These are phyloP conservation scores for Colletotrichum sp. DNA, from an alignment of 2,329 filamentous ascomycete species.

Conservation along the genomic window DNA sequence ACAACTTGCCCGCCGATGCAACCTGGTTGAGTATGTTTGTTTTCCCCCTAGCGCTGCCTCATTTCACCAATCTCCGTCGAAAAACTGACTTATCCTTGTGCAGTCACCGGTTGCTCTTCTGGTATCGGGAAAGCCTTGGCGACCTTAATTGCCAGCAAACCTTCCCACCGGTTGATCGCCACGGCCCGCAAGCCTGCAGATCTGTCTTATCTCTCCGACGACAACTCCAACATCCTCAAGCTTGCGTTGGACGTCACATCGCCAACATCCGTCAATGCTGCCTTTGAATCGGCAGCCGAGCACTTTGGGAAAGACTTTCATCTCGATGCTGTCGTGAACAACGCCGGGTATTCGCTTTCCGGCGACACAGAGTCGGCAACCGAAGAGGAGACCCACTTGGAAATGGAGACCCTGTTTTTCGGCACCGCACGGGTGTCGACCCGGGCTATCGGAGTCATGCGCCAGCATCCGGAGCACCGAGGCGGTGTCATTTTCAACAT, in stretches of 20 bases:
- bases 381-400: conserved; percentile 25
- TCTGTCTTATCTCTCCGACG: conserved; percentile 45
- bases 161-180: conserved; percentile 46
- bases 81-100: not conserved
- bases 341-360: conserved; percentile 32
- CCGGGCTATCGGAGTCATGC: conserved; percentile 40
- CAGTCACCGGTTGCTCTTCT: conserved; percentile 55
- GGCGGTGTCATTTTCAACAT: conserved; percentile 30
- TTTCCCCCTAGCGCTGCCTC: too few relatives aligned
- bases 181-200: conserved; percentile 49
- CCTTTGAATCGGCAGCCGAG: conserved; percentile 34
- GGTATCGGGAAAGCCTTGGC: conserved; percentile 51
- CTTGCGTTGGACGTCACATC: conserved; percentile 54
- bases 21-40: conserved; percentile 41
- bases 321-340: conserved; percentile 38
- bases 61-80: not conserved
- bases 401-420: conserved; percentile 51
- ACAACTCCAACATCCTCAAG: conserved; percentile 44
- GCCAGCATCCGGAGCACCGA: conserved; percentile 28
- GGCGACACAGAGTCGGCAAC: conserved; percentile 33
- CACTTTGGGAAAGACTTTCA: conserved; percentile 34
- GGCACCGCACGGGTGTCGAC: conserved; percentile 43
- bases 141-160: conserved; percentile 38
- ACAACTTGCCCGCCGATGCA: conserved; percentile 38
- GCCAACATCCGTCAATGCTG: conserved; percentile 34